A percentile compares a stretch with the other conserved stretches of the same genome.
Evolutionary conservation across 352 stramenopile genomes (phyloP).

Genomic region (Ophiocytium majus): DNA sequence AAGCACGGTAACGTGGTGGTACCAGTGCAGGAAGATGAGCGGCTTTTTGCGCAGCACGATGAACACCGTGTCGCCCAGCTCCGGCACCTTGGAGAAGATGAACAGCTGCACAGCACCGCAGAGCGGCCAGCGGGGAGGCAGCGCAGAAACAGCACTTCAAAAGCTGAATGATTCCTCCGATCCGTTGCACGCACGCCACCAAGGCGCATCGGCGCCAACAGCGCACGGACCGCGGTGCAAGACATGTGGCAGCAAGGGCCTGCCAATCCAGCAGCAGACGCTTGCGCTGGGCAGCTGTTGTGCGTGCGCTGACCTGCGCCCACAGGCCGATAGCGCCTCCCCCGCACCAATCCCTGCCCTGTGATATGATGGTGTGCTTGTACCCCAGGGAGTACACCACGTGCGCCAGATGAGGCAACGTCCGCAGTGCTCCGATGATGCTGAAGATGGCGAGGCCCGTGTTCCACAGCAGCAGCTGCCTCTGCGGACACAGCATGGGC

Average conservation of each 20-base stretch:
- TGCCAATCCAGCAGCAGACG: no score
- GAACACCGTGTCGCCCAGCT: slow-evolving; percentile 62
- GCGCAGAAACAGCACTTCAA: not conserved
- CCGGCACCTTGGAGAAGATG: slow-evolving; percentile 57
- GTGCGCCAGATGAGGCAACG: slow-evolving; percentile 43
- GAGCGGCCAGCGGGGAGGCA: not conserved
- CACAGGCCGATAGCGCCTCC: slow-evolving; percentile 44
- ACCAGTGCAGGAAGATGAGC: slow-evolving; percentile 76
- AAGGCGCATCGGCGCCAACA: not conserved
- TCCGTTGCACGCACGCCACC: not conserved
- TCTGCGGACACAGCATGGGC: not conserved
- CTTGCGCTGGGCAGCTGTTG: not conserved
- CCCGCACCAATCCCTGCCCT: slow-evolving; percentile 41
- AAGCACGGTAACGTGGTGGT: slow-evolving; percentile 61
- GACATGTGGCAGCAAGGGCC: no score
- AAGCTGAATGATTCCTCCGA: not conserved
- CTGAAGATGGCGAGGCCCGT: slow-evolving; percentile 42
- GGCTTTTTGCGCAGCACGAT: slow-evolving; percentile 80
- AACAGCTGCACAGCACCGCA: slow-evolving; percentile 5
- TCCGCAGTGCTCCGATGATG: slow-evolving; percentile 43
- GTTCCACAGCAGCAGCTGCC: slow-evolving; percentile 44
- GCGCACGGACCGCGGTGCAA: not conserved
- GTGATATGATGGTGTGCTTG: slow-evolving; percentile 49
- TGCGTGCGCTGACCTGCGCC: slow-evolving; percentile 26
- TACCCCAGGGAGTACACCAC: slow-evolving; percentile 46